Percentiles rank a stretch among this genome's conserved stretches.
phyloP scores from a whole-genome alignment of 306 rosid species.

The Sphenostylis stenocarpa region DNA sequence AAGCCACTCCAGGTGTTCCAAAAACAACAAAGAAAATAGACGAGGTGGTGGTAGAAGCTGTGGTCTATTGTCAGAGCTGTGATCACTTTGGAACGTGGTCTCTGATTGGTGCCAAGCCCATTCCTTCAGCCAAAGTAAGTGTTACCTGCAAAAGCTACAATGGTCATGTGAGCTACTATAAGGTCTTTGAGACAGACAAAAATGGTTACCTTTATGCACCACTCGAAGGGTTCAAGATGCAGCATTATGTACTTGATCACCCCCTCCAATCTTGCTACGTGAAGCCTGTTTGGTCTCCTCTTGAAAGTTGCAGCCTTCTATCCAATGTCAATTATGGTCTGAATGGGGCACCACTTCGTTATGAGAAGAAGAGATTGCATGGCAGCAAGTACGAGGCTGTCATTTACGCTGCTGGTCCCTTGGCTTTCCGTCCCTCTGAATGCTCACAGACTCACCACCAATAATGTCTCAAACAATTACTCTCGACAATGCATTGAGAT shows the following conservation, averaged over 20 bases:
- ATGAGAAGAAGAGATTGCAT: conserved; percentile 54
- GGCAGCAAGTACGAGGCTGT: conserved; percentile 70
- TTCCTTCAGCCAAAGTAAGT: conserved; percentile 74
- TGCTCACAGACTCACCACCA: conserved; percentile 51
- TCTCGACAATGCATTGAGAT: neutral
- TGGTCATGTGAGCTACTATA: conserved; percentile 70
- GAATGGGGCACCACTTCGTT: conserved; percentile 71
- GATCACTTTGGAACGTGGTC: conserved; percentile 72
- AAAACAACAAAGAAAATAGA: conserved; percentile 41
- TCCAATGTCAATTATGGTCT: conserved; percentile 75
- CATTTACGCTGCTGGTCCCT: conserved; percentile 79
- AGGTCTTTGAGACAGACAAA: conserved; percentile 63
- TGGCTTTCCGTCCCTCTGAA: conserved; percentile 75
- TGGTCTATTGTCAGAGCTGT: conserved; percentile 87
- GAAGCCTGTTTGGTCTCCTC: conserved; percentile 76
- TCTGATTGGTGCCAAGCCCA: conserved; percentile 63
- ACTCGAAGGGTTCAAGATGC: conserved; percentile 67
- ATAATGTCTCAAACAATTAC: conserved; percentile 13
- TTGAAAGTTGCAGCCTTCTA: conserved; percentile 56
- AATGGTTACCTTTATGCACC: conserved; percentile 75
- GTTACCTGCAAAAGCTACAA: conserved; percentile 73
- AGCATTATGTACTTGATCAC: conserved; percentile 59
- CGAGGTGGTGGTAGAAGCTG: conserved; percentile 73
- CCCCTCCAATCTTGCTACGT: conserved; percentile 82
- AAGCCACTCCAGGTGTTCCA: conserved; percentile 31